phyloP scores from a whole-genome alignment of 345 rosid genomes.

The Lepidium didymum region DNA sequence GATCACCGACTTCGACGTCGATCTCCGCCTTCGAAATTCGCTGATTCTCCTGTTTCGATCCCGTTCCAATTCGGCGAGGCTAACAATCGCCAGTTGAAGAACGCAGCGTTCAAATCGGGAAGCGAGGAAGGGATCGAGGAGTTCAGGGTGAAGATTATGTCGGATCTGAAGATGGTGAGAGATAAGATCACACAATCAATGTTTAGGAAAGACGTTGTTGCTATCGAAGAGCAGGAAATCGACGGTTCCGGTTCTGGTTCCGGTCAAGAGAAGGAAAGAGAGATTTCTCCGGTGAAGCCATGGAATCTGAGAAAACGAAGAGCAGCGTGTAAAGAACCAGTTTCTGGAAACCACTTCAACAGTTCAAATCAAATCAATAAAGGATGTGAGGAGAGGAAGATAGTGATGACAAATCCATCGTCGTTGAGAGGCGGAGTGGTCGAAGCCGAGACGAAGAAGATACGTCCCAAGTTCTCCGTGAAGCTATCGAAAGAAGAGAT shows the following conservation, averaged over 20 bases:
- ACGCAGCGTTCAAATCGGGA: constrained; percentile 7
- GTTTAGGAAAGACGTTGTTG: constrained; percentile 31
- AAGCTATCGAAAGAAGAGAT: constrained; percentile 57
- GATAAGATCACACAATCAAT: constrained; percentile 39
- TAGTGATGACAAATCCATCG: constrained; percentile 16
- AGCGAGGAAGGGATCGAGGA: constrained; percentile 67
- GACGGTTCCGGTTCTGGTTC: not conserved
- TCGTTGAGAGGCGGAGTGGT: constrained; percentile 23
- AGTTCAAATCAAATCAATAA: constrained; percentile 8
- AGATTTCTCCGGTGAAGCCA: constrained; percentile 37
- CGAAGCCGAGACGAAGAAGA: constrained; percentile 30
- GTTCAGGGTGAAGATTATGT: constrained; percentile 54
- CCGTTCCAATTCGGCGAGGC: constrained; percentile 6
- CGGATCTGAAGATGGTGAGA: constrained; percentile 47
- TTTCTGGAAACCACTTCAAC: not conserved
- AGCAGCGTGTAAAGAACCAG: constrained; percentile 55
- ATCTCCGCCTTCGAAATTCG: constrained; percentile 34
- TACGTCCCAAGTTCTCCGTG: constrained; percentile 38
- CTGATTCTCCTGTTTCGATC: not conserved
- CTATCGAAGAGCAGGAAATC: constrained; percentile 18
- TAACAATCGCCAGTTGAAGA: constrained; percentile 2
- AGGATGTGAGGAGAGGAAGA: constrained; percentile 35
- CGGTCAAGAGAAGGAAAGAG: constrained; percentile 28
- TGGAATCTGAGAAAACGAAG: constrained; percentile 86
- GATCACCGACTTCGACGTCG: constrained; percentile 35